phyloP scores from a whole-genome alignment of 2,329 filamentous ascomycete genomes.

The Ascochyta rabiei region DNA sequence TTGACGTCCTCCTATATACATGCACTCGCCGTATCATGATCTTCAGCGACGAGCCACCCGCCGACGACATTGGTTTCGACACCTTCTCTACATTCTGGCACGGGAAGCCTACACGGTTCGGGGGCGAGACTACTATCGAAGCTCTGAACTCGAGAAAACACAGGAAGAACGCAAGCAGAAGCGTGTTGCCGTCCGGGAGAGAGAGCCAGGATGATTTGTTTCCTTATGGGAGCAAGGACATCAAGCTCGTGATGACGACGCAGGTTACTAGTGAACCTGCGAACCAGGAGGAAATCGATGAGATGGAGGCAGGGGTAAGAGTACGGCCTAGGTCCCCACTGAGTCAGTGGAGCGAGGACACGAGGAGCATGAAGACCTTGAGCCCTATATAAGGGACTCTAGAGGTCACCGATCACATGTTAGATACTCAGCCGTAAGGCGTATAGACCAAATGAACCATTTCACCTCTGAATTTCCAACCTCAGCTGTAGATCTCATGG shows the following conservation, averaged over 20 bases:
- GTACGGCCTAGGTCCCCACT: conserved; percentile 36
- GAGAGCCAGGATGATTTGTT: conserved; percentile 36
- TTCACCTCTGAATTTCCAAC: not conserved
- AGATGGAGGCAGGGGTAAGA: conserved; percentile 37
- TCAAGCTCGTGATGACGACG: conserved; percentile 46
- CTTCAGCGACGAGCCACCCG: conserved; percentile 54
- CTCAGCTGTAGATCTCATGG: not conserved
- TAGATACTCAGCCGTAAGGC: conserved; percentile 11
- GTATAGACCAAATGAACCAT: not conserved
- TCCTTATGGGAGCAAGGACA: conserved; percentile 31
- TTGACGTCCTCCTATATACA: conserved; percentile 65
- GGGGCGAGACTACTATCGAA: conserved; percentile 55
- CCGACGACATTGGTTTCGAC: conserved; percentile 45
- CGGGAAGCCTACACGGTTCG: conserved; percentile 46
- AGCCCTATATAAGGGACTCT: conserved; percentile 3
- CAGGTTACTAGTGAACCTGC: conserved; percentile 42
- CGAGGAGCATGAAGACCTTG: conserved; percentile 22
- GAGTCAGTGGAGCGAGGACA: conserved; percentile 45
- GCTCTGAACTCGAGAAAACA: conserved; percentile 18
- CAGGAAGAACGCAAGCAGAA: conserved; percentile 22
- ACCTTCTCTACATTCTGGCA: conserved; percentile 46
- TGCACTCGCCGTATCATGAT: conserved; percentile 63
- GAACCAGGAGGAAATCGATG: conserved; percentile 40
- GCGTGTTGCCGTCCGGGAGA: conserved; percentile 21
- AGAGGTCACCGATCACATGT: too few species aligned